These are phyloP conservation scores for Fusarium nematophilum DNA, from an alignment of 2,329 filamentous ascomycete species.

Conservation along the genomic window DNA sequence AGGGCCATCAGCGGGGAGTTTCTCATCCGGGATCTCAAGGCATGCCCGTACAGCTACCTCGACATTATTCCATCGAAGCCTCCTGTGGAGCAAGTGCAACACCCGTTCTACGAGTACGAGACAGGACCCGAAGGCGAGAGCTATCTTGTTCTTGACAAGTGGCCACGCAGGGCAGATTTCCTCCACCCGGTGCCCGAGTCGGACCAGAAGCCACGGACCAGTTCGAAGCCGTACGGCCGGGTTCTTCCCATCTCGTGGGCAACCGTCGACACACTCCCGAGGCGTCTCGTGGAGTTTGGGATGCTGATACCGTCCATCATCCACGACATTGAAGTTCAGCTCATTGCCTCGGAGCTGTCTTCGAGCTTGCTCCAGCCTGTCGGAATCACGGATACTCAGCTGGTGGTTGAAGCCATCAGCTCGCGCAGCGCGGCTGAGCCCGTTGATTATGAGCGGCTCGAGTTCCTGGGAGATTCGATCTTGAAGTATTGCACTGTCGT, in stretches of 20 bases:
- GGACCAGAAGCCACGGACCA: constrained; percentile 35
- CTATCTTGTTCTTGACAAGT: constrained; percentile 61
- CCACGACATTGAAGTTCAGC: constrained; percentile 72
- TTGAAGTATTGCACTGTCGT: constrained; percentile 80
- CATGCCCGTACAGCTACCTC: constrained; percentile 55
- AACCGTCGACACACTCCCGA: constrained; percentile 60
- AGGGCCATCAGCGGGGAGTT: constrained; percentile 32
- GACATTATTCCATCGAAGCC: constrained; percentile 59
- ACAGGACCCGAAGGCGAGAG: constrained; percentile 56
- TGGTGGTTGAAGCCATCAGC: constrained; percentile 77
- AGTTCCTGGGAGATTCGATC: constrained; percentile 87
- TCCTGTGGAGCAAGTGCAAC: constrained; percentile 51
- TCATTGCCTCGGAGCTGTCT: constrained; percentile 71
- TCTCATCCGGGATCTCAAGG: constrained; percentile 55
- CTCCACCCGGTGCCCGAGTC: constrained; percentile 58
- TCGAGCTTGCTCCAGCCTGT: constrained; percentile 53
- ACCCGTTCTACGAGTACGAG: constrained; percentile 50
- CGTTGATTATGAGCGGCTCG: constrained; percentile 82
- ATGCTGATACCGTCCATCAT: constrained; percentile 79
- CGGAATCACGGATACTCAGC: constrained; percentile 61
- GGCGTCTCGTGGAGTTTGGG: constrained; percentile 60
- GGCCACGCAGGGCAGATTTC: constrained; percentile 69
- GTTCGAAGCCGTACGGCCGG: constrained; percentile 55
- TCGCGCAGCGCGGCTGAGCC: constrained; percentile 69
- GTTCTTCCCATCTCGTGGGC: constrained; percentile 62